These are phyloP conservation scores for Trichosporon ovoides DNA, from an alignment of 1,284 basidiomycete species.

Conservation along the genomic window DNA sequence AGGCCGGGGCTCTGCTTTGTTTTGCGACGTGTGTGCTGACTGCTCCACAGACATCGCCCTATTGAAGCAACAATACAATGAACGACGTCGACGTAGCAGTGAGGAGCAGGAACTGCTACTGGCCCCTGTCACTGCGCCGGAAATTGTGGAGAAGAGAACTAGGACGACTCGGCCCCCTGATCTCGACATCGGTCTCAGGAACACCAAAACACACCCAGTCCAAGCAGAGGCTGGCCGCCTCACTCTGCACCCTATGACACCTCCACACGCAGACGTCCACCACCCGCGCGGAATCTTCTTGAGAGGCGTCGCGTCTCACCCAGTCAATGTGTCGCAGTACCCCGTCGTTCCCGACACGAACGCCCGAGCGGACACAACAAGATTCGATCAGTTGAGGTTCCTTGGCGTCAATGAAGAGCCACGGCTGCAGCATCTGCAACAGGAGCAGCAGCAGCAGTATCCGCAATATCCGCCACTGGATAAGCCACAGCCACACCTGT, in stretches of 20 bases:
- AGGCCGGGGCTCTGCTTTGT: neutral
- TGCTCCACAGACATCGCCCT: neutral
- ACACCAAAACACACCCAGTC: neutral
- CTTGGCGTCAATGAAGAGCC: neutral
- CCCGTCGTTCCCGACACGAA: neutral
- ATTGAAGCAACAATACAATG: constrained; percentile 1
- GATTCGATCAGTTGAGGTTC: neutral
- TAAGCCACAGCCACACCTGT: neutral
- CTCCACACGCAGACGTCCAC: constrained; percentile 1
- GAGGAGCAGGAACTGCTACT: constrained; percentile 1
- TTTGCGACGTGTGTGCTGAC: neutral
- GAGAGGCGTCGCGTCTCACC: constrained; percentile 1
- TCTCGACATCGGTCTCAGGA: constrained; percentile 1
- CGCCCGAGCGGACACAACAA: neutral
- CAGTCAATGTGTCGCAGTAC: neutral
- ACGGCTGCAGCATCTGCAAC: neutral
- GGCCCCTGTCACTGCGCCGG: neutral
- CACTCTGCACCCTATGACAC: constrained; percentile 2
- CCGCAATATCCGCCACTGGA: neutral
- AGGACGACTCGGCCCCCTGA: neutral
- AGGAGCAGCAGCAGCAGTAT: neutral
- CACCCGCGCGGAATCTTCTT: constrained; percentile 5
- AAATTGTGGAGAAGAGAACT: neutral
- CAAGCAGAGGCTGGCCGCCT: constrained; percentile 2
- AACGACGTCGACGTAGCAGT: neutral